phyloP scores from a whole-genome alignment of 495 filamentous ascomycete genomes.

The Penicillium subrubescens region DNA sequence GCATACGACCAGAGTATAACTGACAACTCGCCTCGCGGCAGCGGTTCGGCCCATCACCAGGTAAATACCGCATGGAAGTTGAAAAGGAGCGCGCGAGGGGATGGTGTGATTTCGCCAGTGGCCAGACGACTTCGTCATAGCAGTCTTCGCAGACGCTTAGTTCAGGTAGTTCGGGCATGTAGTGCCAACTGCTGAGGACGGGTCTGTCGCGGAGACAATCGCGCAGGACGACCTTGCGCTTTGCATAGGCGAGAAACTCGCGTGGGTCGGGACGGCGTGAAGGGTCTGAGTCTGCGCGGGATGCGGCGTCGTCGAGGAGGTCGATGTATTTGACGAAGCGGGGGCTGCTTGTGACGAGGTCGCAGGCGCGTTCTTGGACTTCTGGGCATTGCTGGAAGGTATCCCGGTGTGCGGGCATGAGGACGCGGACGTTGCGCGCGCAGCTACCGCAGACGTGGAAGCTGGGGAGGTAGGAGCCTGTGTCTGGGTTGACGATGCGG shows the following conservation, averaged over 20 bases:
- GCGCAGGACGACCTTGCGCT: conserved; percentile 49
- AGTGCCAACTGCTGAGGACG: conserved; percentile 58
- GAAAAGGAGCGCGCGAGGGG: conserved; percentile 61
- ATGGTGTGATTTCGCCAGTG: conserved; percentile 52
- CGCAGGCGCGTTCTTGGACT: conserved; percentile 45
- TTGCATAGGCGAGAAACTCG: conserved; percentile 53
- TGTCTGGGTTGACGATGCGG: conserved; percentile 57
- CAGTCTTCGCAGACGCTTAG: conserved; percentile 73
- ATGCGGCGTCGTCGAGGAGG: conserved; percentile 57
- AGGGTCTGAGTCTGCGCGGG: conserved; percentile 40
- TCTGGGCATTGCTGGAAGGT: conserved; percentile 45
- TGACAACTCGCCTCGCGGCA: conserved; percentile 63
- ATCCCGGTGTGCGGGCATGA: conserved; percentile 53
- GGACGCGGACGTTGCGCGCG: conserved; percentile 50
- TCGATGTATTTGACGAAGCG: conserved; percentile 65
- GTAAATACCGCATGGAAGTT: conserved; percentile 43
- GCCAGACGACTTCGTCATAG: conserved; percentile 69
- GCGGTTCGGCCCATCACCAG: conserved; percentile 47
- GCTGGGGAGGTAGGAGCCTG: conserved; percentile 49
- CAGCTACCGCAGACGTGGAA: conserved; percentile 62
- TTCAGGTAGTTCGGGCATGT: conserved; percentile 62
- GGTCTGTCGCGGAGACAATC: conserved; percentile 59
- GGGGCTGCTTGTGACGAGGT: conserved; percentile 51
- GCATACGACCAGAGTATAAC: conserved; percentile 76
- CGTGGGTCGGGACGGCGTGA: conserved; percentile 46